phyloP scores from a whole-genome alignment of 441 rosid species.

The Jatropha multifida region DNA sequence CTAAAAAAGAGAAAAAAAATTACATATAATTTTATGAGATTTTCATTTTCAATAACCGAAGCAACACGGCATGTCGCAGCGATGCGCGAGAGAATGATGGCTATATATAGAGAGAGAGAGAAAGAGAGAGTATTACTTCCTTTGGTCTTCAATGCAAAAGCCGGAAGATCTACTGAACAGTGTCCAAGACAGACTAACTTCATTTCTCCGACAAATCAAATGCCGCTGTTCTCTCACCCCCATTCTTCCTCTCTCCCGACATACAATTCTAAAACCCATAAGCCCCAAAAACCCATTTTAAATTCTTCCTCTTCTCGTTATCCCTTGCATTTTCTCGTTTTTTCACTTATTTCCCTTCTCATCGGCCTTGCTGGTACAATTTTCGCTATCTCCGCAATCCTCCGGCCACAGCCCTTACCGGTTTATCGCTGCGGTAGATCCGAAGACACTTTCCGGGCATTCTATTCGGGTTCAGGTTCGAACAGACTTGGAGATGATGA shows the following conservation, averaged over 20 bases:
- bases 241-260: constrained; percentile 29
- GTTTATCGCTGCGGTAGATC: constrained; percentile 59
- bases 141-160: background rate
- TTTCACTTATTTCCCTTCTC: constrained; percentile 48
- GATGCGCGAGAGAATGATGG: no score
- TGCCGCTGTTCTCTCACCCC: constrained; percentile 57
- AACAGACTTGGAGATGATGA: constrained; percentile 36
- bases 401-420: constrained; percentile 35
- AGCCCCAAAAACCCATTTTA: constrained; percentile 36
- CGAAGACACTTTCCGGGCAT: constrained; percentile 49
- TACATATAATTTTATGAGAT: no score
- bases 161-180: background rate
- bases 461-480: constrained; percentile 32
- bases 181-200: background rate
- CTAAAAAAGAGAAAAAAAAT: no score
- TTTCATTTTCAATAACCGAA: no score
- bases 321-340: constrained; percentile 38
- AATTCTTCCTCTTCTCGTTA: constrained; percentile 26
- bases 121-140: no score
- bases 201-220: constrained; percentile 10
- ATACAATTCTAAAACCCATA: constrained; percentile 39
- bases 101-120: no score
- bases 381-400: constrained; percentile 49
- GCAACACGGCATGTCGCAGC: no score
- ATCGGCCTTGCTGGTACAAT: constrained; percentile 56